Percentiles rank a stretch among this genome's conserved stretches.
phyloP scores from a whole-genome alignment of 768 basidiomycete species.

The Mycena filopes region DNA sequence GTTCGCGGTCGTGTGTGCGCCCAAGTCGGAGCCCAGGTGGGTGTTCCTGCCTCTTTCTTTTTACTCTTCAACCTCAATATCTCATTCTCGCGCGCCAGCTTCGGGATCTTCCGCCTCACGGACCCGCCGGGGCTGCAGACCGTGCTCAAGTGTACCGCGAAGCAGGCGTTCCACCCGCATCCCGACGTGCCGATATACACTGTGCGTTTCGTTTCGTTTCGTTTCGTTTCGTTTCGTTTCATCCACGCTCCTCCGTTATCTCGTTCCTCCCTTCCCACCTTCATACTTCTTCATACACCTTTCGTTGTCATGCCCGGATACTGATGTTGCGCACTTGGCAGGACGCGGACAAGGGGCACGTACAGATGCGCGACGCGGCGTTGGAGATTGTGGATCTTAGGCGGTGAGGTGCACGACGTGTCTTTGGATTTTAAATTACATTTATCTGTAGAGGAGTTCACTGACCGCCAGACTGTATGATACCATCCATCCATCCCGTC shows the following conservation, averaged over 20 bases:
- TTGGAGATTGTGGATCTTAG: conserved; percentile 92
- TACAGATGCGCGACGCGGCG: conserved; percentile 75
- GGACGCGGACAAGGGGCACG: conserved; percentile 90
- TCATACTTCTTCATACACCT: not conserved
- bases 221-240: not conserved
- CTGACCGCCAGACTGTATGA: no score
- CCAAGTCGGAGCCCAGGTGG: conserved; percentile 79
- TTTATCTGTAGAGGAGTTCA: no score
- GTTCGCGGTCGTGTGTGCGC: conserved; percentile 93
- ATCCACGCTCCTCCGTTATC: not conserved
- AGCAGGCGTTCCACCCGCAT: conserved; percentile 89
- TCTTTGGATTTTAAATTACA: no score
- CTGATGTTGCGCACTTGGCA: conserved; percentile 39
- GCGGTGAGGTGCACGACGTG: no score
- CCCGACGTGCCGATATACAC: conserved; percentile 88
- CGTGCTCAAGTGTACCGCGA: conserved; percentile 72
- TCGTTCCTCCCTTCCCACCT: not conserved
- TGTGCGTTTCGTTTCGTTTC: conserved; percentile 52
- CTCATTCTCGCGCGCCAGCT: conserved; percentile 54
- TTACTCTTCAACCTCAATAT: conserved; percentile 21
- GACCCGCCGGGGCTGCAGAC: conserved; percentile 86
- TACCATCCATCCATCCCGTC: no score
- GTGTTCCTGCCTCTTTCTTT: conserved; percentile 35
- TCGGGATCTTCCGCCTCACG: conserved; percentile 90
- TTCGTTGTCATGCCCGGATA: no score